phyloP scores from a whole-genome alignment of 352 stramenopile species.

The Pythium plurisporium region DNA sequence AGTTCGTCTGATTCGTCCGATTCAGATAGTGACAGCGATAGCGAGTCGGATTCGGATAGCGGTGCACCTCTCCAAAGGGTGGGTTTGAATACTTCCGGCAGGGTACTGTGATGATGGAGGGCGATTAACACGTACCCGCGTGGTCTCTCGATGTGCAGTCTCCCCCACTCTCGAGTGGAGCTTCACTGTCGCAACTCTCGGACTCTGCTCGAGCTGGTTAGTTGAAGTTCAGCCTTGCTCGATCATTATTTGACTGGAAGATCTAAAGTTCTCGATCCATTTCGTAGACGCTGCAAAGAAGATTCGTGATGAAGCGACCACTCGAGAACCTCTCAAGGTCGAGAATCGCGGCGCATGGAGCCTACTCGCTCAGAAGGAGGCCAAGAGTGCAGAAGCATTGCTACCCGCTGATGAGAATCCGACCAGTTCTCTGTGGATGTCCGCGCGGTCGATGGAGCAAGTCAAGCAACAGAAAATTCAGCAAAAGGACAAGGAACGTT shows the following conservation, averaged over 20 bases:
- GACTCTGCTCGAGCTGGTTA: constrained; percentile 23
- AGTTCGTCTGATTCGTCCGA: constrained; percentile 80
- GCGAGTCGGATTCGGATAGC: constrained; percentile 72
- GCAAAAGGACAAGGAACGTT: constrained; percentile 75
- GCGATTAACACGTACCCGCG: constrained; percentile 22
- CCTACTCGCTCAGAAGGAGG: constrained; percentile 75
- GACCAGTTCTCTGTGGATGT: constrained; percentile 80
- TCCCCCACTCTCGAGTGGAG: constrained; percentile 17
- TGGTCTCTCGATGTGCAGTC: constrained; percentile 28
- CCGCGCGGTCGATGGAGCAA: constrained; percentile 80
- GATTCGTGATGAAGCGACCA: constrained; percentile 64
- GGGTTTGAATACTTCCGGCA: constrained; percentile 46
- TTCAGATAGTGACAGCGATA: constrained; percentile 84
- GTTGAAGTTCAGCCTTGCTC: not conserved
- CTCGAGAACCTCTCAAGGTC: constrained; percentile 61
- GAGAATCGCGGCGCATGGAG: constrained; percentile 85
- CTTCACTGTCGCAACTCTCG: constrained; percentile 22
- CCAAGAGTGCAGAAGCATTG: constrained; percentile 47
- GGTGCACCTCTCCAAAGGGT: constrained; percentile 79
- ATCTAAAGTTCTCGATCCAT: constrained; percentile 13
- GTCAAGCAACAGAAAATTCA: constrained; percentile 86
- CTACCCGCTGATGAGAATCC: constrained; percentile 58
- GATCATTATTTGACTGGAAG: not conserved
- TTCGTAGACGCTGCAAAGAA: constrained; percentile 67
- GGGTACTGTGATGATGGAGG: constrained; percentile 20